A percentile compares a stretch with the other conserved stretches of the same genome.
phyloP scores from a whole-genome alignment of 2,329 filamentous ascomycete genomes.

The Neocatenulostroma microsporum region DNA sequence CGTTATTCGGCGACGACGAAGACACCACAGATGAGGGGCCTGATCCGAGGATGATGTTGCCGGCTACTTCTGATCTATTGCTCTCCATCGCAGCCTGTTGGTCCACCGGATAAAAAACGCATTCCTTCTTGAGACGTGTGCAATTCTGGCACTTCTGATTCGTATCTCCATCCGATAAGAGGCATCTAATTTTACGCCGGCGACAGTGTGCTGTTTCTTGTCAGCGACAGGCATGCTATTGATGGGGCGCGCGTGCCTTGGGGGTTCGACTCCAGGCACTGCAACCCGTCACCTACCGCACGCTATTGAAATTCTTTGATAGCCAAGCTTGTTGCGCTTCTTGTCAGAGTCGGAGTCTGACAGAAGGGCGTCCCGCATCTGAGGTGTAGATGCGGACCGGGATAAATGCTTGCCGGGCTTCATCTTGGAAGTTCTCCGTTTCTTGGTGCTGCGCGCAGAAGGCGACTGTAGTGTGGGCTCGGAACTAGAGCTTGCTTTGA shows the following conservation, averaged over 20 bases:
- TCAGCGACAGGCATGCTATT: slow-evolving; percentile 15
- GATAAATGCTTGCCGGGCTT: slow-evolving; percentile 37
- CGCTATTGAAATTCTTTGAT: slow-evolving; percentile 89
- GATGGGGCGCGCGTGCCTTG: no score
- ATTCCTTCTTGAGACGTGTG: slow-evolving; percentile 89
- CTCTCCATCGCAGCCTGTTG: slow-evolving; percentile 24
- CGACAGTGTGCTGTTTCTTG: slow-evolving; percentile 68
- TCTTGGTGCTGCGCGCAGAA: slow-evolving; percentile 3
- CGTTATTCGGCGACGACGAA: slow-evolving; percentile 16
- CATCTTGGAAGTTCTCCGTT: slow-evolving; percentile 22
- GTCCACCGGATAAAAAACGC: slow-evolving; percentile 84
- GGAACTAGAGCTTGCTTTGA: neutral
- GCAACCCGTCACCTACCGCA: slow-evolving; percentile 77
- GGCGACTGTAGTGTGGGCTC: neutral
- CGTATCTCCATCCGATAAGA: slow-evolving; percentile 63
- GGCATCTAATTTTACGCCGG: slow-evolving; percentile 85
- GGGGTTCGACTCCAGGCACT: no score
- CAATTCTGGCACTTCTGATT: slow-evolving; percentile 83
- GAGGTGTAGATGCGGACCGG: slow-evolving; percentile 38
- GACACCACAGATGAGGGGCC: slow-evolving; percentile 22
- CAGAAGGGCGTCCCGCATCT: slow-evolving; percentile 39
- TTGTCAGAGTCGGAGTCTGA: slow-evolving; percentile 51
- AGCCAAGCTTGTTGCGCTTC: slow-evolving; percentile 84
- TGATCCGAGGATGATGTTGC: slow-evolving; percentile 11
- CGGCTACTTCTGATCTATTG: slow-evolving; percentile 18